These are phyloP conservation scores for Trichoderma oligosporum DNA, from an alignment of 2,329 filamentous ascomycete genomes.

Conservation along the genomic window DNA sequence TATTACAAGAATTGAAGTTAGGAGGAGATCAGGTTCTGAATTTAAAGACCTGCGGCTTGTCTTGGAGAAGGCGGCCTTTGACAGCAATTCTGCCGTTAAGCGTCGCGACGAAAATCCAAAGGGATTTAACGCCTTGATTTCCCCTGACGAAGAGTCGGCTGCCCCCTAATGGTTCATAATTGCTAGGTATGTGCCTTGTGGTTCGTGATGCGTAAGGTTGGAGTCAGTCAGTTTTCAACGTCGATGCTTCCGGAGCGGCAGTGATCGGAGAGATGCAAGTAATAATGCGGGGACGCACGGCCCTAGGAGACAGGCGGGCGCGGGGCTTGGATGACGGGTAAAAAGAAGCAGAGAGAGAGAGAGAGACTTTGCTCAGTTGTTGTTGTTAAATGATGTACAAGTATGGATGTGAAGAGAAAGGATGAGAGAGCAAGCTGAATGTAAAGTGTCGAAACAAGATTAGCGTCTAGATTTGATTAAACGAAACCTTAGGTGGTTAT, in stretches of 20 bases:
- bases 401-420: too few species aligned
- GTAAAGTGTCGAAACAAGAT: too few species aligned
- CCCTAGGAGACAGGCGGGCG: background rate
- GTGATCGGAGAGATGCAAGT: background rate
- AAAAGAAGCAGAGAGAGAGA: background rate
- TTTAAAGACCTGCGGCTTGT: too few species aligned
- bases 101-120: background rate
- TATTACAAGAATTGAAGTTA: background rate
- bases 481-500: background rate
- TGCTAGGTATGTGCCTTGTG: conserved; percentile 4
- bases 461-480: too few species aligned
- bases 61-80: background rate
- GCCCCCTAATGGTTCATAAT: conserved; percentile 1
- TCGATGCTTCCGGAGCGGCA: conserved; percentile 3
- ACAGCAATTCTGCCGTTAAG: background rate
- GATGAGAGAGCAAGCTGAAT: too few species aligned
- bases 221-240: background rate
- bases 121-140: background rate
- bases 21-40: background rate
- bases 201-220: background rate
- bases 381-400: too few species aligned
- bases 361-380: background rate
- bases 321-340: too few species aligned
- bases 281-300: conserved; percentile 12
- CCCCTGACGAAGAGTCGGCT: background rate